A percentile compares a stretch with the other conserved stretches of the same genome.
These are phyloP conservation scores for Venturia oleaginea DNA, from an alignment of 2,329 filamentous ascomycete species.

Conservation along the genomic window DNA sequence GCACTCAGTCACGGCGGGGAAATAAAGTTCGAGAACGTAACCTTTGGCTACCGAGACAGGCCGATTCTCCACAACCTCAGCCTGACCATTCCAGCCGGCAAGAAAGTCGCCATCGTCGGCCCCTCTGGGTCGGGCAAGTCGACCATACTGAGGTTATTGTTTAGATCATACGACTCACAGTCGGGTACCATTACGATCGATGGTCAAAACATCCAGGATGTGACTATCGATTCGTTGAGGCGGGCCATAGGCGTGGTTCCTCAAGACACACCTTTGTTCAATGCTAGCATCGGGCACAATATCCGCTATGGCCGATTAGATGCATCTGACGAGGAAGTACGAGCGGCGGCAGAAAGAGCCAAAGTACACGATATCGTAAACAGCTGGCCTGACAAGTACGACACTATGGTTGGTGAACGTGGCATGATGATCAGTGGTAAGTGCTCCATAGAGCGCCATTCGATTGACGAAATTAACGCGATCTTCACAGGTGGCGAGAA, in stretches of 20 bases:
- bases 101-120: constrained; percentile 92
- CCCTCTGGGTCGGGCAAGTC: constrained; percentile 95
- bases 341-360: constrained; percentile 70
- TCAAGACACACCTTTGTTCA: constrained; percentile 94
- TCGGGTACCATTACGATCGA: constrained; percentile 81
- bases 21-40: constrained; percentile 90
- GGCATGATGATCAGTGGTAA: constrained; percentile 86
- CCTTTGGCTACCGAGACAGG: constrained; percentile 85
- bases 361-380: constrained; percentile 76
- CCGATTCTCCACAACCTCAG: constrained; percentile 78
- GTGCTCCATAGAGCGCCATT: not conserved
- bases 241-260: constrained; percentile 88
- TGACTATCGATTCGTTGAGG: constrained; percentile 73
- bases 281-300: constrained; percentile 92
- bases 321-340: constrained; percentile 62
- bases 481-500: constrained; percentile 62
- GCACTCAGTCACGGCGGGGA: constrained; percentile 68
- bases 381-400: constrained; percentile 76
- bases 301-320: constrained; percentile 83
- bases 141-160: constrained; percentile 80
- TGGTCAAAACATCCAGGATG: constrained; percentile 79
- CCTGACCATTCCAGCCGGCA: constrained; percentile 85
- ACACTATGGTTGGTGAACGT: constrained; percentile 84
- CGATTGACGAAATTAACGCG: not conserved
- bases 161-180: constrained; percentile 90